A percentile compares a stretch with the other conserved stretches of the same genome.
Evolutionary conservation across 257 asterid species (phyloP).

Genomic region (Salvia splendens): DNA sequence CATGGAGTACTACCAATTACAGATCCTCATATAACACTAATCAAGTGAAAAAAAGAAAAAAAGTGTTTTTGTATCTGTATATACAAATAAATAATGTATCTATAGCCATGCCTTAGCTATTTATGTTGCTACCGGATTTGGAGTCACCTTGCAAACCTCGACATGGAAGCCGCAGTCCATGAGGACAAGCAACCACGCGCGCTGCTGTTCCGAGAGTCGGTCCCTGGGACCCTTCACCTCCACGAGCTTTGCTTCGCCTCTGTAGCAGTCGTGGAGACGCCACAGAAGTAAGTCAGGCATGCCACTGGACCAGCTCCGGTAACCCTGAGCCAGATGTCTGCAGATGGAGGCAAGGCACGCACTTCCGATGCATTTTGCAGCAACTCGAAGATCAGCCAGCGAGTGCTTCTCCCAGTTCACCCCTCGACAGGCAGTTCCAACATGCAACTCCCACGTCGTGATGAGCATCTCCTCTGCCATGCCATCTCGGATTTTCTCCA

Average conservation of each 20-base stretch:
- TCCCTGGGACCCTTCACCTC: slow-evolving; percentile 97
- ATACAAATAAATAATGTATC: neutral
- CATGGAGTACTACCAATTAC: no score
- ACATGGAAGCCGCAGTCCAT: slow-evolving; percentile 79
- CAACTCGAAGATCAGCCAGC: slow-evolving; percentile 66
- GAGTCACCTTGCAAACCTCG: slow-evolving; percentile 87
- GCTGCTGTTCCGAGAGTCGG: slow-evolving; percentile 92
- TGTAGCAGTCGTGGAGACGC: slow-evolving; percentile 73
- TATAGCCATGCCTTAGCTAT: neutral
- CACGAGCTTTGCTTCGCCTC: slow-evolving; percentile 93
- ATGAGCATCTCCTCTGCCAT: slow-evolving; percentile 86
- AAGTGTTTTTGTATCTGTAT: no score
- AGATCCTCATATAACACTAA: no score
- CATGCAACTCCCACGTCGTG: slow-evolving; percentile 66
- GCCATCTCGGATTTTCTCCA: slow-evolving; percentile 64
- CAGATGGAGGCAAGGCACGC: slow-evolving; percentile 68
- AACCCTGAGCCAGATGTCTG: slow-evolving; percentile 87
- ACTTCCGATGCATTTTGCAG: slow-evolving; percentile 83
- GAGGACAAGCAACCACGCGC: slow-evolving; percentile 84
- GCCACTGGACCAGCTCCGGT: slow-evolving; percentile 95
- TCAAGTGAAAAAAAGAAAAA: no score
- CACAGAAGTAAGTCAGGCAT: slow-evolving; percentile 94
- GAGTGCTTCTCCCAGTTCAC: slow-evolving; percentile 87
- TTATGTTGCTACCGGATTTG: slow-evolving; percentile 35
- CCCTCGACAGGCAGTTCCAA: slow-evolving; percentile 81